Percentiles rank a stretch among this genome's conserved stretches.
Conservation (phyloP, 2,329 filamentous ascomycete species). For the Fusarium pilosicola region DNA sequence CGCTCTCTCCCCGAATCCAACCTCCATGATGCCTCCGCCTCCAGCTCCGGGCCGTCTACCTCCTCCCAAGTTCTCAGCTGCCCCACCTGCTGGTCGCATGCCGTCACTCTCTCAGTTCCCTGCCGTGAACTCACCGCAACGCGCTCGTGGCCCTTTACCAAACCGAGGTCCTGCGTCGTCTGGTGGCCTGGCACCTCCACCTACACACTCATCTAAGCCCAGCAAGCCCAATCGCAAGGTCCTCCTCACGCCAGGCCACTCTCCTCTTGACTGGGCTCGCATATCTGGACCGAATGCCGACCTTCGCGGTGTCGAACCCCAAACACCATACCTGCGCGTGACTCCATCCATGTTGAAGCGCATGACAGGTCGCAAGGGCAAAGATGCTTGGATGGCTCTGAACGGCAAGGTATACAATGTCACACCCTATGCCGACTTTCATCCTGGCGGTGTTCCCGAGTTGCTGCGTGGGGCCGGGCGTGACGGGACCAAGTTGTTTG, state of each 20-base stretch:
- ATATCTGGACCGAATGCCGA: slow-evolving; percentile 73
- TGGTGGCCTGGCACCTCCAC: slow-evolving; percentile 63
- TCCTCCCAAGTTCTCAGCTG: slow-evolving; percentile 20
- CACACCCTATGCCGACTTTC: slow-evolving; percentile 86
- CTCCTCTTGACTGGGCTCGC: slow-evolving; percentile 94
- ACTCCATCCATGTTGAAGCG: slow-evolving; percentile 81
- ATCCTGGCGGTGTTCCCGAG: slow-evolving; percentile 86
- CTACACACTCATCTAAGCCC: slow-evolving; percentile 63
- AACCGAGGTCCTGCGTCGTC: slow-evolving; percentile 51
- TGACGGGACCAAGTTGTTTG: slow-evolving; percentile 72
- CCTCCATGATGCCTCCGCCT: slow-evolving; percentile 47
- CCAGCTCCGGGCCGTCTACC: slow-evolving; percentile 34
- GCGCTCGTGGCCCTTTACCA: slow-evolving; percentile 56
- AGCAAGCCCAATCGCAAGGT: slow-evolving; percentile 74
- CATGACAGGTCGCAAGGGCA: slow-evolving; percentile 84
- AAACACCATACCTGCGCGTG: slow-evolving; percentile 73
- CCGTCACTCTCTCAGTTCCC: slow-evolving; percentile 59
- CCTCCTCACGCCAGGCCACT: slow-evolving; percentile 87
- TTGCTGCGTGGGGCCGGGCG: slow-evolving; percentile 70
- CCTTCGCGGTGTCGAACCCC: slow-evolving; percentile 69
- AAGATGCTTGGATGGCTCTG: slow-evolving; percentile 89
- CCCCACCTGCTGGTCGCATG: slow-evolving; percentile 44
- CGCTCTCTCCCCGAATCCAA: slow-evolving; percentile 9
- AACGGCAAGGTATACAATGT: slow-evolving; percentile 95
- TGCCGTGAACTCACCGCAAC: slow-evolving; percentile 62